These are phyloP conservation scores for Nicotiana benthamiana DNA, from an alignment of 257 asterid species.

Conservation along the genomic window DNA sequence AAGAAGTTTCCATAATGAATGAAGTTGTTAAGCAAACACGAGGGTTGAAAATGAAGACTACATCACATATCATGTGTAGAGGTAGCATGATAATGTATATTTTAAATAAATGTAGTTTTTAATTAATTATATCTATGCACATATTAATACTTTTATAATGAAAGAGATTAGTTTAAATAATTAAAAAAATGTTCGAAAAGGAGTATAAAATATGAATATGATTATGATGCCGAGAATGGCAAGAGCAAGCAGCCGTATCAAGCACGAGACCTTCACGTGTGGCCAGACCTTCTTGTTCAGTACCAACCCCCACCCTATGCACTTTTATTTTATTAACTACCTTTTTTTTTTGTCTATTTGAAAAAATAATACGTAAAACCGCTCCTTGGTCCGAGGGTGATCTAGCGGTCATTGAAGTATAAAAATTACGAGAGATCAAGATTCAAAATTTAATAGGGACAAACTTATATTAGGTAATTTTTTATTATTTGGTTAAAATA, in stretches of 20 bases:
- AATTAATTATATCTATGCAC: not conserved
- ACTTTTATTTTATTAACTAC: no score
- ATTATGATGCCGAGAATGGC: slow-evolving; percentile 17
- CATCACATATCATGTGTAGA: not conserved
- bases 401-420: no score
- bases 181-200: not conserved
- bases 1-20: not conserved
- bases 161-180: not conserved
- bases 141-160: slow-evolving; percentile 7
- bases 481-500: no score
- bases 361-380: no score
- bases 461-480: no score
- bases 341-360: not conserved
- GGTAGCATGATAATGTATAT: not conserved
- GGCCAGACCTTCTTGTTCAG: slow-evolving; percentile 34
- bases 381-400: no score
- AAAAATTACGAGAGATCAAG: no score
- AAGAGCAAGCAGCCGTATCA: slow-evolving; percentile 13
- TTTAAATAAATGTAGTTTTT: not conserved
- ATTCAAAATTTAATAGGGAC: no score
- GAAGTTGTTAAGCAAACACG: not conserved
- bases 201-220: not conserved
- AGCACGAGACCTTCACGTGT: slow-evolving; percentile 67
- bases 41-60: not conserved
- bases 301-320: not conserved